Conservation (phyloP, 805 yeast species). For the Candida saitoana region DNA sequence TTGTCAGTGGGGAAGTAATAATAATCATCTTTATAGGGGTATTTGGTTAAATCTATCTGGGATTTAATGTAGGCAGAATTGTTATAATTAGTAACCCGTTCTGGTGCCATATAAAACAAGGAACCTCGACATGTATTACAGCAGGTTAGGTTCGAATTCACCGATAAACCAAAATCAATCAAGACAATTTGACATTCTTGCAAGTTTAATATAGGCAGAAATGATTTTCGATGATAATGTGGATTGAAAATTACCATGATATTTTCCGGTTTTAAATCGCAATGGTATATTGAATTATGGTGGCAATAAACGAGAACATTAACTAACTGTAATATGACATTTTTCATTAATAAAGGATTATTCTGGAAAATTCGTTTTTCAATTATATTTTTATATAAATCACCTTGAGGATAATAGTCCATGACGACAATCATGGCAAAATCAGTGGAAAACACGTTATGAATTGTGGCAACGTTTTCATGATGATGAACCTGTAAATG, state of each 20-base stretch:
- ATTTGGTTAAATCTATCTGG: slow-evolving; percentile 29
- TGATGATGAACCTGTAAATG: slow-evolving; percentile 75
- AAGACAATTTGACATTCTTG: slow-evolving; percentile 54
- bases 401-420: slow-evolving; percentile 86
- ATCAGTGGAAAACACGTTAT: slow-evolving; percentile 62
- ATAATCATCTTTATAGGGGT: slow-evolving; percentile 17
- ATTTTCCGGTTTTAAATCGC: slow-evolving; percentile 42
- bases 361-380: slow-evolving; percentile 58
- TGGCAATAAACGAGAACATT: slow-evolving; percentile 35
- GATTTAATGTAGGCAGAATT: slow-evolving; percentile 24
- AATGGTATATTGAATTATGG: slow-evolving; percentile 31
- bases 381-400: slow-evolving; percentile 80
- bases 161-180: slow-evolving; percentile 90
- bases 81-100: slow-evolving; percentile 52
- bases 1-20: slow-evolving; percentile 61
- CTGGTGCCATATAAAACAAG: slow-evolving; percentile 91
- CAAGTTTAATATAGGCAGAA: slow-evolving; percentile 23
- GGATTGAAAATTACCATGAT: slow-evolving; percentile 34
- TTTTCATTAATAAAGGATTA: slow-evolving; percentile 32
- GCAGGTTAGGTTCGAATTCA: slow-evolving; percentile 52
- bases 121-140: slow-evolving; percentile 82
- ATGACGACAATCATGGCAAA: slow-evolving; percentile 63
- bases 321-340: slow-evolving; percentile 37
- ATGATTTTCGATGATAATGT: slow-evolving; percentile 17
- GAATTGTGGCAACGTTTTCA: slow-evolving; percentile 72